Evolutionary conservation across 1,284 basidiomycete genomes (phyloP), one percentile per base, ranked within the genome.

Genomic region (Puccinia polysora): DNA sequence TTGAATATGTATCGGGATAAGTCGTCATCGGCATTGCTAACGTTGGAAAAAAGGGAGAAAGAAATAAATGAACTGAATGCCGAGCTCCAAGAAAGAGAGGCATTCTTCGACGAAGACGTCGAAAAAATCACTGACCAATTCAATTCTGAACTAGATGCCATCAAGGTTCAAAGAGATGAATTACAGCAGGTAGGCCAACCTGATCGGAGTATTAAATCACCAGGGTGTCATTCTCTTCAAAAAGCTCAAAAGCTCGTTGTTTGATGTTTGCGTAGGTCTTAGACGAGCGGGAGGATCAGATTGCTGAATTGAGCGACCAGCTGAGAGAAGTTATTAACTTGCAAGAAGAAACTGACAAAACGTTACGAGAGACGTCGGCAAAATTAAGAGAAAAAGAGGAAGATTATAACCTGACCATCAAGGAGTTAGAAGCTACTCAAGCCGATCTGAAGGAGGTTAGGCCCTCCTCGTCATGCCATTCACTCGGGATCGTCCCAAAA

Each of bases 401-500:
- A 14, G 88, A 90, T 74, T 81, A 86, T 0, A 86, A 88, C 18
- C 84, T 85, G 74, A 88, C 88, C 79, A 87, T 89, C 60, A 83
- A 82, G 2, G 88, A 91, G 78, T 82, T 86, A 56, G 83, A 85
- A 63, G 83, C 83, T 38, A 83, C 88, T 18, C 89, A 89, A 76
- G 82, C 85, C 28, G 87, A 89, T 53, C 85, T 95, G 36, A 86
- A 91, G 80, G 86, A 85, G 75, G 84, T 90, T 55, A 83, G 87
- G n/a, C 18, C 28, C 52, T 32, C 14, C 20, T 50, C 53, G 43
- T 59, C 28, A 15, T 28, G 20, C 12, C 15, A 25, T 40, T 25
- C 38, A 55, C 53, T 25, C n/a, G 23, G 15, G 15, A 49, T 49
- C 25, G 6, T 15, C n/a, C 23, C 43, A 49, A 71, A 73, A 40